Evolutionary conservation across 2,329 filamentous ascomycete genomes (phyloP), one percentile per base, ranked within the genome.

Genomic region (Epicoccum nigrum): DNA sequence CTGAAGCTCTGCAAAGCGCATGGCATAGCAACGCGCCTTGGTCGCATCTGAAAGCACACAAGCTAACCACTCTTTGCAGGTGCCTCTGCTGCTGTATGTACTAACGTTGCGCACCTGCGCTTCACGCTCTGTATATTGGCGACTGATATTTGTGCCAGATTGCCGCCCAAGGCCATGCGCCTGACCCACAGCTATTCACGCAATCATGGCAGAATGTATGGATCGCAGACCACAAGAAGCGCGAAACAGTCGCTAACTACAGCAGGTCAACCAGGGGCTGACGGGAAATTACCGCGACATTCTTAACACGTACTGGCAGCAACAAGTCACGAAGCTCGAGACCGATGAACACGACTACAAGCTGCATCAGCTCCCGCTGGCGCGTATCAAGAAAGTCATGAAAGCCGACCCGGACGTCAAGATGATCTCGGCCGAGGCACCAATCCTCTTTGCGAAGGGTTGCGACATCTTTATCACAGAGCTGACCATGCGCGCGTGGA

Each of bases 371-470:
- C 82, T 99, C 31, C 94, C 94, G 1, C 82, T 99, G 32, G 94
- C 94, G n/a, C 88, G 94, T 46, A 99, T 99, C 79, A 99, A 99
- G 81, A 99, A 99, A 76, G 94, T 99, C 61, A 99, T 99, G 94
- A 99, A 99, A 78, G 94, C 94, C 1, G 94, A 99, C 64, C 94
- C 94, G 0, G 94, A 99, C 68, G 94, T 99, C 39, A 99, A 99
- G 80, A 99, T 99, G 94, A 99, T 99, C 58, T 97, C 92, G 4
- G 94, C 94, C 7, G 94, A 99, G 77, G 94, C 94, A 1, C 94
- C 94, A 1, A 99, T 99, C 63, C 81, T 99, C 12, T 99, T 99
- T 68, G 94, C 94, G 43, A 99, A 99, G 76, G 94, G 93, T 30
- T 97, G 94, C 75, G 94, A 99, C 71, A 97, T 97, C 70, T 99